These are phyloP conservation scores for Neophaeococcomyces aloes DNA, from an alignment of 2,329 filamentous ascomycete genomes.

Conservation along the genomic window DNA sequence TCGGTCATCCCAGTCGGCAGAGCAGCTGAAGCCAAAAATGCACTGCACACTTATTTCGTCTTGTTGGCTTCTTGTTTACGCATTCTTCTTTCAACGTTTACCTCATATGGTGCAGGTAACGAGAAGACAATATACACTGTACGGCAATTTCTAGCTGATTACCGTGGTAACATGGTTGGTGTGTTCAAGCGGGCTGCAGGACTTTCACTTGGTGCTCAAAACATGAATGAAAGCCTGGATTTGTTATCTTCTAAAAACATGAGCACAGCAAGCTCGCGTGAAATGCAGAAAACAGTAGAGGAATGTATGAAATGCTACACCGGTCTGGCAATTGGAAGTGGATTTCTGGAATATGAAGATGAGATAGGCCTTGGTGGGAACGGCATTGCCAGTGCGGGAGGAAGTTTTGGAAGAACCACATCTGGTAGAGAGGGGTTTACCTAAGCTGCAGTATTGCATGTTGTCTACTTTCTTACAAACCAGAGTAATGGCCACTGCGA, in stretches of 20 bases:
- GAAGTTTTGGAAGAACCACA: too few species aligned
- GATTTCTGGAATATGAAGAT: conserved; percentile 18
- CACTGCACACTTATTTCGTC: conserved; percentile 71
- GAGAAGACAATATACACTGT: conserved; percentile 61
- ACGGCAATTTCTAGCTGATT: conserved; percentile 67
- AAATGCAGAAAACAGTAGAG: conserved; percentile 11
- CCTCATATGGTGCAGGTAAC: conserved; percentile 74
- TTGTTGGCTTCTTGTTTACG: conserved; percentile 71
- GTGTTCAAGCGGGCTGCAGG: conserved; percentile 83
- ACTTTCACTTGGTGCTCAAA: conserved; percentile 46
- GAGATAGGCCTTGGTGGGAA: conserved; percentile 10
- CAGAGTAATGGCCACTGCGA: too few species aligned
- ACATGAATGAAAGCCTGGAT: too few species aligned
- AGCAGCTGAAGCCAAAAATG: conserved; percentile 54
- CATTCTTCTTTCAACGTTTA: conserved; percentile 69
- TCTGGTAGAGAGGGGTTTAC: too few species aligned
- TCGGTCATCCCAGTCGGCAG: conserved; percentile 2
- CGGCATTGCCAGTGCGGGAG: conserved; percentile 1
- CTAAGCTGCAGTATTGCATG: too few species aligned
- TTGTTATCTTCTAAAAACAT: too few species aligned
- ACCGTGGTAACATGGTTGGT: conserved; percentile 72
- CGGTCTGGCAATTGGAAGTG: conserved; percentile 15
- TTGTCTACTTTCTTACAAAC: too few species aligned
- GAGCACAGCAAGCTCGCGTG: too few species aligned
- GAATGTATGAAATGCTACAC: conserved; percentile 19